Evolutionary conservation across 768 basidiomycete species (phyloP), one percentile per base, ranked within the genome.

Genomic region (Cyathus striatus): DNA sequence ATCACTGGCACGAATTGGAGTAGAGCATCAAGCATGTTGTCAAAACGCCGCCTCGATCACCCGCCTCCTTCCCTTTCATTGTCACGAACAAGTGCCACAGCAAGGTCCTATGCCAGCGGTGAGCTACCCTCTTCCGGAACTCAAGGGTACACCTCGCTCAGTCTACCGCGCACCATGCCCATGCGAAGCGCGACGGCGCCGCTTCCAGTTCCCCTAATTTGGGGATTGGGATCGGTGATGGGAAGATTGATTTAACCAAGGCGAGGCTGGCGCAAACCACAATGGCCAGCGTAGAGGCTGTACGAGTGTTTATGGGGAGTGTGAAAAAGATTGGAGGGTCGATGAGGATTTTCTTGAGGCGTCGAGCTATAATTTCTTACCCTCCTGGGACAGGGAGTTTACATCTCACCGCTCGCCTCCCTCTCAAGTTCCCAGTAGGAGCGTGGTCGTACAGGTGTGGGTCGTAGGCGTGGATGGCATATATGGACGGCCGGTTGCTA

Each of bases 391-490:
- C 25, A 10, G 40, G 45, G 24, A 33, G 23, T 89, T 90, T 56
- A 83, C 85, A 3, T 74, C 78, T 23, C 80, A 86, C 57, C 75
- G 85, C 12, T 57, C 70, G 20, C 90, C 92, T 10, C 93, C 93
- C 0, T 68, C 68, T 10, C 81, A 83, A 53, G 80, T 94, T 7
- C 77, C 82, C 0, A 70, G 78, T 36, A 69, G 72, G 21, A 73
- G 85, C 43, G 76, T 93, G 13, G 70, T 96, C 18, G 81, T 96
- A 5, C 90, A 93, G 57, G 86, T 96, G 3, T 90, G 86, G 73
- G 89, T 85, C n/a, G 89, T 91, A 1, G 90, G 81, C 2, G 61
- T 95, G 33, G 91, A 95, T 51, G 70, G 73, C 12, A 65, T 84
- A 5, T 93, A 95, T 64, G 73, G 70, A 4, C 69, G 78, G 41